Percentiles rank a stretch among this genome's conserved stretches.
Evolutionary conservation across 176 grass and related monocot genomes (phyloP).

Genomic region (Coix lacrymajobi): DNA sequence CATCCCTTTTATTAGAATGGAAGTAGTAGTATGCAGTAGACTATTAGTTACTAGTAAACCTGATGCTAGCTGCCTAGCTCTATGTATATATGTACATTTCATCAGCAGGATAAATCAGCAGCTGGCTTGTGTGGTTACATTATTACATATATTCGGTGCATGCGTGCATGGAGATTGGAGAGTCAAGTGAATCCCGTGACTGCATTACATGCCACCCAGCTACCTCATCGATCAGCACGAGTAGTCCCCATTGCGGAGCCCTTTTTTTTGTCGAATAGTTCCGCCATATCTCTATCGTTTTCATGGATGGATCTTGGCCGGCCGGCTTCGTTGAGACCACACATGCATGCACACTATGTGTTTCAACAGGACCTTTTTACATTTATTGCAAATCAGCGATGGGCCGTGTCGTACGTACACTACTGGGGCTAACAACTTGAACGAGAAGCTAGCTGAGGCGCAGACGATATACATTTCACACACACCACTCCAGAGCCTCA

Average conservation of each 20-base stretch:
- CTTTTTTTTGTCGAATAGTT: background rate
- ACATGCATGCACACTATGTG: background rate
- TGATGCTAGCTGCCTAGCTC: background rate
- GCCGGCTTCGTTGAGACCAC: background rate
- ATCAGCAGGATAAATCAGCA: background rate
- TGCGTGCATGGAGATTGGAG: background rate
- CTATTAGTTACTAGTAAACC: background rate
- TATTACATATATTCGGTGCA: background rate
- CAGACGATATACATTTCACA: background rate
- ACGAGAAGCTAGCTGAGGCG: background rate
- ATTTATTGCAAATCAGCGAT: slow-evolving; percentile 27
- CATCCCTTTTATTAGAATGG: no score
- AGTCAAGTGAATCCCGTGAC: slow-evolving; percentile 33
- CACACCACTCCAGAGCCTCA: background rate
- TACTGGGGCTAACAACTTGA: background rate
- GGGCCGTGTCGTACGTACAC: background rate
- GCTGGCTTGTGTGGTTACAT: background rate
- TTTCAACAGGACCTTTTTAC: slow-evolving; percentile 35
- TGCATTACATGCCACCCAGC: background rate
- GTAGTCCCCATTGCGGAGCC: background rate
- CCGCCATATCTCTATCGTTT: slow-evolving; percentile 27
- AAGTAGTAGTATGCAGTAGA: no score
- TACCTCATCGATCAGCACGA: background rate
- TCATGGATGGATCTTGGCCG: slow-evolving; percentile 12
- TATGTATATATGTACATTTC: background rate